phyloP scores from a whole-genome alignment of 2,329 filamentous ascomycete species.

The Xylariales sp. region DNA sequence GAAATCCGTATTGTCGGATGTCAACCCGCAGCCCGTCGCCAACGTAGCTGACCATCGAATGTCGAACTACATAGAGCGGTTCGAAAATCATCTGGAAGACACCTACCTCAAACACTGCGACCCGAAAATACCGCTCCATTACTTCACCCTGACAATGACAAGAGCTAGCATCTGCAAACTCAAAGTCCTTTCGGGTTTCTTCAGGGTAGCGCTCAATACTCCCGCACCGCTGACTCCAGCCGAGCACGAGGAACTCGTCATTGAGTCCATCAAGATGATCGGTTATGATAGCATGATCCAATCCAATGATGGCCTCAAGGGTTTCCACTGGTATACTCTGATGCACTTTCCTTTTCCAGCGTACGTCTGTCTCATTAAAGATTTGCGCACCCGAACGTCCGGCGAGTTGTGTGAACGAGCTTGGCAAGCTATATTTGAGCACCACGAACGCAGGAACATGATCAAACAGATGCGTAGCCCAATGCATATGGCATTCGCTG shows the following conservation, averaged over 20 bases:
- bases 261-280: conserved; percentile 52
- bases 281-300: conserved; percentile 56
- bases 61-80: conserved; percentile 46
- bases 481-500: conserved; percentile 53
- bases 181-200: conserved; percentile 50
- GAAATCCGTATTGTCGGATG: conserved; percentile 23
- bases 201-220: conserved; percentile 39
- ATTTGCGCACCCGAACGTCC: conserved; percentile 46
- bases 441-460: conserved; percentile 48
- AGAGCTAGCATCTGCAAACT: conserved; percentile 51
- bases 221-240: conserved; percentile 33
- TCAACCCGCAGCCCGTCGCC: conserved; percentile 36
- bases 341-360: conserved; percentile 58
- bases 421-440: conserved; percentile 52
- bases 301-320: conserved; percentile 42
- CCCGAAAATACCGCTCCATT: conserved; percentile 53
- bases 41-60: conserved; percentile 48
- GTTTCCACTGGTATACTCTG: conserved; percentile 55
- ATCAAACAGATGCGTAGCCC: conserved; percentile 47
- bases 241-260: conserved; percentile 49
- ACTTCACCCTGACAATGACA: conserved; percentile 55
- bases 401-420: conserved; percentile 55
- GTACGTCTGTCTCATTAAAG: conserved; percentile 55
- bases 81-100: conserved; percentile 50
- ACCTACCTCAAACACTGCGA: conserved; percentile 54